A percentile compares a stretch with the other conserved stretches of the same genome.
These are phyloP conservation scores for Penicillium expansum DNA, from an alignment of 2,329 filamentous ascomycete species.

Conservation along the genomic window DNA sequence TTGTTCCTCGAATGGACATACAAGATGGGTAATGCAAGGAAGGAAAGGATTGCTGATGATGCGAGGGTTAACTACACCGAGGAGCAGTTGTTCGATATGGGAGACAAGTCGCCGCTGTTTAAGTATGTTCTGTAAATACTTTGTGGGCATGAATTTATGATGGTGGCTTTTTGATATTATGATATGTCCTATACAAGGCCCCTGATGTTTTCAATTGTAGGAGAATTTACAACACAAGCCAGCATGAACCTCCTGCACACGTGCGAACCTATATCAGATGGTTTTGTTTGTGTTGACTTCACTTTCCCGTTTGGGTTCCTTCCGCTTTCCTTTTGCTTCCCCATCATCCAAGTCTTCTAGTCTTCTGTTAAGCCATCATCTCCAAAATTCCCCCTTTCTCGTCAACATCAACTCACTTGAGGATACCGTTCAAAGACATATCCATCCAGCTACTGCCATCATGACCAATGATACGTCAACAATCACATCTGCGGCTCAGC, in stretches of 20 bases:
- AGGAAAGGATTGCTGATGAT: conserved; percentile 12
- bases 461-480: not conserved
- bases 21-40: conserved; percentile 18
- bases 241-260: too few relatives aligned
- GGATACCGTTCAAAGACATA: not conserved
- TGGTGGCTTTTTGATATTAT: not conserved
- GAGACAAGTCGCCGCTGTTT: conserved; percentile 44
- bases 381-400: not conserved
- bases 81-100: conserved; percentile 41
- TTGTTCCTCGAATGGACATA: conserved; percentile 24
- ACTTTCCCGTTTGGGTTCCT: not conserved
- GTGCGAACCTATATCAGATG: not conserved
- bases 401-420: not conserved
- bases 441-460: too few relatives aligned
- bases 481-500: not conserved
- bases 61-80: conserved; percentile 32
- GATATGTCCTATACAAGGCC: not conserved
- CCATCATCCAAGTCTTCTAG: too few relatives aligned
- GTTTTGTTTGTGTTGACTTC: not conserved
- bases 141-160: not conserved
- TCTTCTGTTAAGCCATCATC: not conserved
- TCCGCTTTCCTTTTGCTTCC: not conserved
- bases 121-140: conserved; percentile 29
- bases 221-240: not conserved
- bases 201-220: not conserved